Evolutionary conservation across 441 rosid genomes (phyloP).

Genomic region (Melastoma candidum): DNA sequence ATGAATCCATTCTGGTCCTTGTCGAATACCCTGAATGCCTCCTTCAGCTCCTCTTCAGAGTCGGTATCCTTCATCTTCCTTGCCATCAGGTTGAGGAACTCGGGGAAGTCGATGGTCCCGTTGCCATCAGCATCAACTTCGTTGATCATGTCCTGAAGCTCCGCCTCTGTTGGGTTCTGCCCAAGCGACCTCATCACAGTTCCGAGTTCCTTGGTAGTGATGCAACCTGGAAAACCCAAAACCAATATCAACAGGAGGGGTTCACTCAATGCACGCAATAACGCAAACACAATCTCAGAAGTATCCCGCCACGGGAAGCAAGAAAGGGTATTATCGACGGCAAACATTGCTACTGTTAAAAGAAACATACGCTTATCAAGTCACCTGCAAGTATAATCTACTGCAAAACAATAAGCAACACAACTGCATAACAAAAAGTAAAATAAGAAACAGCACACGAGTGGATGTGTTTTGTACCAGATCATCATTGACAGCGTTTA

Average conservation of each 20-base stretch:
- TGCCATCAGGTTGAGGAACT: conserved; percentile 17
- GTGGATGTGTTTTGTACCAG: too few species aligned
- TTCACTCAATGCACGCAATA: too few species aligned
- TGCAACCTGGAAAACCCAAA: conserved; percentile 8
- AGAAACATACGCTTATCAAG: too few species aligned
- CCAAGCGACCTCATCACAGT: conserved; percentile 16
- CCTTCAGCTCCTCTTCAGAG: conserved; percentile 17
- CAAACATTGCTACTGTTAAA: too few species aligned
- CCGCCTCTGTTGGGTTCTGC: conserved; percentile 16
- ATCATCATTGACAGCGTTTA: too few species aligned
- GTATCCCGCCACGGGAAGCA: too few species aligned
- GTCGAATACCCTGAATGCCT: conserved; percentile 14
- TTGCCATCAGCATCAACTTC: conserved; percentile 15
- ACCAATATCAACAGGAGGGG: not conserved
- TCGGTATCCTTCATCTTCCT: conserved; percentile 17
- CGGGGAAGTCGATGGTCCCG: conserved; percentile 15
- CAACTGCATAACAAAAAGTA: too few species aligned
- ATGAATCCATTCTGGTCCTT: conserved; percentile 18
- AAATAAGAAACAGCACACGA: too few species aligned
- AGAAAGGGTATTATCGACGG: too few species aligned
- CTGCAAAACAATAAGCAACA: too few species aligned
- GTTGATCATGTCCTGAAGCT: conserved; percentile 17
- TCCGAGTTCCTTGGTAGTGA: conserved; percentile 15
- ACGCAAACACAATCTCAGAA: too few species aligned
- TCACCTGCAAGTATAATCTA: too few species aligned